Percentiles rank a stretch among this genome's conserved stretches.
phyloP scores from a whole-genome alignment of 2,329 filamentous ascomycete genomes.

The Onygena corvina region DNA sequence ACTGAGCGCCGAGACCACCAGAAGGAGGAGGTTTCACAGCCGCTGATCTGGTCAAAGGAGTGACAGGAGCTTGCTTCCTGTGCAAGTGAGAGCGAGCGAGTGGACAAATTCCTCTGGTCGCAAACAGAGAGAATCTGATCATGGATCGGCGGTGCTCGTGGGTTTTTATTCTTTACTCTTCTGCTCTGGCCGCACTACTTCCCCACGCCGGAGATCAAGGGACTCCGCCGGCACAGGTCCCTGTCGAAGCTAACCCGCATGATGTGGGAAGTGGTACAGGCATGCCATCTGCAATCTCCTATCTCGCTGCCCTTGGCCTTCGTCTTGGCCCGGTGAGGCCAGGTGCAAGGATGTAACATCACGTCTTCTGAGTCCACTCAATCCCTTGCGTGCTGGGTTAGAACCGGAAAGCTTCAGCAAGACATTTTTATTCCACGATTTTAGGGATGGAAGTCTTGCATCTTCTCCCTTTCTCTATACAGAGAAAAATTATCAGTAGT shows the following conservation, averaged over 20 bases:
- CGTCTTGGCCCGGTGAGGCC: not conserved
- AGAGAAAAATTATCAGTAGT: too few species aligned
- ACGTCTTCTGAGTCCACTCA: not conserved
- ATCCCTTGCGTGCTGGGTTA: not conserved
- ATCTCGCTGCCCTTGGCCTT: not conserved
- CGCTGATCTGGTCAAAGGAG: not conserved
- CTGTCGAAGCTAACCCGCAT: conserved; percentile 4
- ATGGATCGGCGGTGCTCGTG: not conserved
- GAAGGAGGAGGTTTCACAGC: too few species aligned
- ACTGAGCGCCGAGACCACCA: not conserved
- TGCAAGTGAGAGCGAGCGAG: not conserved
- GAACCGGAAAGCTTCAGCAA: conserved; percentile 4
- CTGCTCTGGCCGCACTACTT: too few species aligned
- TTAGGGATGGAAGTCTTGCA: too few species aligned
- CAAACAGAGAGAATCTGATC: not conserved
- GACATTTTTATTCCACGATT: too few species aligned
- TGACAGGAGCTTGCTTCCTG: not conserved
- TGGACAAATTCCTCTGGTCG: not conserved
- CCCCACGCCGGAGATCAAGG: not conserved
- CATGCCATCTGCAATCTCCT: not conserved
- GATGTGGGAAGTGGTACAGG: not conserved
- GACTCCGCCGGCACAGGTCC: not conserved
- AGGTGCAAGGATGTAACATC: conserved; percentile 4
- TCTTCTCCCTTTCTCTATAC: not conserved
- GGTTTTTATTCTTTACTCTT: not conserved